A percentile compares a stretch with the other conserved stretches of the same genome.
Evolutionary conservation across 2,329 filamentous ascomycete genomes (phyloP).

Genomic region (Triangularia setosa): DNA sequence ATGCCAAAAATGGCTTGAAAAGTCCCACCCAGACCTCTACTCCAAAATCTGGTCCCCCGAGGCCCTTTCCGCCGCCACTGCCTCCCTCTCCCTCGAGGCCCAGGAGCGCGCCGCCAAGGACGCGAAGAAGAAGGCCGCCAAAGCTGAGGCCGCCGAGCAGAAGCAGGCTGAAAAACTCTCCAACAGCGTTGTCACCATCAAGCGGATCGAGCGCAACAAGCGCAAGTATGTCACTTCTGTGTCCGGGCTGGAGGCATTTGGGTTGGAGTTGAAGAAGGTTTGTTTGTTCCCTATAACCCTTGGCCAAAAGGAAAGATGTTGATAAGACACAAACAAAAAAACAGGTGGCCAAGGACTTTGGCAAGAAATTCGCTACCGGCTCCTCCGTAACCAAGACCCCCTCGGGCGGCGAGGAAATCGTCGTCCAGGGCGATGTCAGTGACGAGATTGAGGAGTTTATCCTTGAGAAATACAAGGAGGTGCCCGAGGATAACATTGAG

Average conservation of each 20-base stretch:
- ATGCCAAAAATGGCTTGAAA: conserved; percentile 92
- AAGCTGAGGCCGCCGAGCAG: conserved; percentile 81
- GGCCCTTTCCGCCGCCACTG: conserved; percentile 77
- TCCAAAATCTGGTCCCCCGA: conserved; percentile 79
- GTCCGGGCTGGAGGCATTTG: conserved; percentile 85
- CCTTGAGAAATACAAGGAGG: conserved; percentile 79
- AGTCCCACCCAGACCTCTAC: conserved; percentile 70
- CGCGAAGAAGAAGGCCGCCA: conserved; percentile 92
- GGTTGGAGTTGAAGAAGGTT: conserved; percentile 86
- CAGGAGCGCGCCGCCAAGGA: conserved; percentile 96
- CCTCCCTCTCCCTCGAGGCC: conserved; percentile 81
- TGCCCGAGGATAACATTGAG: conserved; percentile 94
- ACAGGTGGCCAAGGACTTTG: conserved; percentile 82
- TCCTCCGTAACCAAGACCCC: conserved; percentile 86
- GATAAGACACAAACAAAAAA: background rate
- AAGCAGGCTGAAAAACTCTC: conserved; percentile 81
- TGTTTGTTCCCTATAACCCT: background rate
- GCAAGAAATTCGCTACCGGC: conserved; percentile 97
- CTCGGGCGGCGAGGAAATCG: conserved; percentile 88
- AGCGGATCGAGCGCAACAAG: conserved; percentile 97
- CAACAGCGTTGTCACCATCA: conserved; percentile 80
- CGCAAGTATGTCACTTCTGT: conserved; percentile 94
- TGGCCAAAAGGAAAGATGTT: background rate
- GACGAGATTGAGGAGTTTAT: conserved; percentile 92
- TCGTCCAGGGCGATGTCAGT: conserved; percentile 94